phyloP scores from a whole-genome alignment of 176 grass and related monocot genomes.

The Areca catechu region DNA sequence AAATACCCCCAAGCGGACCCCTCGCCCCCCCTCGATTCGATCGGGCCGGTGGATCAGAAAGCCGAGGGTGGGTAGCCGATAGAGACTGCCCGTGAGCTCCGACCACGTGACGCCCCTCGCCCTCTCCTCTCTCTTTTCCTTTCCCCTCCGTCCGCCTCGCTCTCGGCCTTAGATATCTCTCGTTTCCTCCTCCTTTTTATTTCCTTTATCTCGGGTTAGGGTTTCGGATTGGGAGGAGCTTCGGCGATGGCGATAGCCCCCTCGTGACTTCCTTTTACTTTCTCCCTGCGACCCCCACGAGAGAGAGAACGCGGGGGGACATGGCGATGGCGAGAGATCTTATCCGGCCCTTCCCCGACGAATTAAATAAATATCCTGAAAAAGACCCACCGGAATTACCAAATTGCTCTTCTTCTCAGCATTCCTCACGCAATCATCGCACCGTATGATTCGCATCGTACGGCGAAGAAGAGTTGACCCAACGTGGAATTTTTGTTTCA shows the following conservation, averaged over 20 bases:
- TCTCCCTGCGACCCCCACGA: conserved; percentile 7
- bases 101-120: neutral
- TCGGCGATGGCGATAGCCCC: conserved; percentile 9
- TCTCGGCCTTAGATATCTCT: conserved; percentile 5
- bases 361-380: conserved; percentile 17
- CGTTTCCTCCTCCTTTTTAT: conserved; percentile 1
- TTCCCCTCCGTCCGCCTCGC: neutral
- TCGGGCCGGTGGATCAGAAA: neutral
- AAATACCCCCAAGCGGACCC: neutral
- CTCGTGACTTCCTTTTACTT: conserved; percentile 32
- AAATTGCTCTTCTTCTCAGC: neutral
- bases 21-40: neutral
- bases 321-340: conserved; percentile 2
- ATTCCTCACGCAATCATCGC: too few relatives aligned
- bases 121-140: neutral
- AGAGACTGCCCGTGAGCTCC: neutral
- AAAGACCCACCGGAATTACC: conserved; percentile 11
- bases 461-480: neutral
- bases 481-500: too few relatives aligned
- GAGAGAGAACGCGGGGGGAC: neutral
- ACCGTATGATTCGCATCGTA: neutral
- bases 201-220: neutral
- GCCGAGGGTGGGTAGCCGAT: neutral
- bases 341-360: conserved; percentile 14
- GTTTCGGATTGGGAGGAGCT: conserved; percentile 2